A percentile compares a stretch with the other conserved stretches of the same genome.
phyloP scores from a whole-genome alignment of 345 rosid genomes.

The Atalantia buxifolia region DNA sequence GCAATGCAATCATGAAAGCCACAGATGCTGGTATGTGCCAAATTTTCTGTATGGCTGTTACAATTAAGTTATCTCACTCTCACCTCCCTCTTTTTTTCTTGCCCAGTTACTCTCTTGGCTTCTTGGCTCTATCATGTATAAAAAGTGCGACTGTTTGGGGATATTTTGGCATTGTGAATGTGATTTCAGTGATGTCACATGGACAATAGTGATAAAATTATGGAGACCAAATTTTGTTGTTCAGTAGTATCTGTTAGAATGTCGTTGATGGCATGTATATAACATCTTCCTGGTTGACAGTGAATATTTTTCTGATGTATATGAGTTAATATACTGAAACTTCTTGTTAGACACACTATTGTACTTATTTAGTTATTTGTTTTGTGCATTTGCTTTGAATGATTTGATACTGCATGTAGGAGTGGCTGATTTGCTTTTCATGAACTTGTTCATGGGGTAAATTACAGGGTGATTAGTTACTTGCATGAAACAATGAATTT shows the following conservation, averaged over 20 bases:
- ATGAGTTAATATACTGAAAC: neutral
- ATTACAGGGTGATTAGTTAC: neutral
- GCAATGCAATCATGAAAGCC: slow-evolving; percentile 82
- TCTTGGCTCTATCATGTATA: neutral
- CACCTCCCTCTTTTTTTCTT: neutral
- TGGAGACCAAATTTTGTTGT: neutral
- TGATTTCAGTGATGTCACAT: neutral
- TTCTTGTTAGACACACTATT: neutral
- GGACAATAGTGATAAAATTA: neutral
- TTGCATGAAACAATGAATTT: neutral
- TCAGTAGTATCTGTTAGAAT: neutral
- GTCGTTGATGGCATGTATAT: neutral
- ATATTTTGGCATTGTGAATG: neutral
- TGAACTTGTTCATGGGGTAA: neutral
- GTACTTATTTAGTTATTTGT: neutral
- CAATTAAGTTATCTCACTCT: slow-evolving; percentile 1
- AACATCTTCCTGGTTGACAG: neutral
- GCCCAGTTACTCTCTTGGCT: neutral
- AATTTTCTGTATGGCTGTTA: neutral
- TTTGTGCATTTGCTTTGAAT: neutral
- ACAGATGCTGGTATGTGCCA: slow-evolving; percentile 59
- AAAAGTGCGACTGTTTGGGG: neutral
- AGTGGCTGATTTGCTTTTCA: neutral
- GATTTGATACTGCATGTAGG: neutral
- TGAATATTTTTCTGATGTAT: neutral